Evolutionary conservation across 208 protist genomes (phyloP).

Genomic region (Vickermania ingenoplastis): DNA sequence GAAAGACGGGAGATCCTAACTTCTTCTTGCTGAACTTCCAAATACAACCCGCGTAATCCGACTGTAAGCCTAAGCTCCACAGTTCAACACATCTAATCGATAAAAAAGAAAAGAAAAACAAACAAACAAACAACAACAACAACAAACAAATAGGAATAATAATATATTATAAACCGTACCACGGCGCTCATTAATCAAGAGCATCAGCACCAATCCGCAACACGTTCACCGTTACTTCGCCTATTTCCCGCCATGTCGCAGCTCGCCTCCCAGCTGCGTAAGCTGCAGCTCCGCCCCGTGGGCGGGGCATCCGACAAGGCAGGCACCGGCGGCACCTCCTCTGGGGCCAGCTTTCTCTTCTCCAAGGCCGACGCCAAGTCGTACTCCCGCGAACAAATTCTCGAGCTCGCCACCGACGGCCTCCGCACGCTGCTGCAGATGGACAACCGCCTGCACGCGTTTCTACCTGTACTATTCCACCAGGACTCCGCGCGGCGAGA

Average conservation of each 20-base stretch:
- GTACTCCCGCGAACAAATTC: constrained; percentile 81
- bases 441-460: constrained; percentile 78
- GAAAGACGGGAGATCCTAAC: too few species aligned
- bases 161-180: constrained; percentile 1
- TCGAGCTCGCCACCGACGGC: constrained; percentile 63
- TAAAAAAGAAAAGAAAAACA: constrained; percentile 7
- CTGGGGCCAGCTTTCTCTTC: constrained; percentile 71
- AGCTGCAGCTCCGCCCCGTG: constrained; percentile 59
- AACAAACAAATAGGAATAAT: not conserved
- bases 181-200: not conserved
- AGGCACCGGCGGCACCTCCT: not conserved
- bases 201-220: too few species aligned
- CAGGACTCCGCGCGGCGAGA: constrained; percentile 45
- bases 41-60: too few species aligned
- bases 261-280: constrained; percentile 70
- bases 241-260: too few species aligned
- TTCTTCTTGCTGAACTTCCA: too few species aligned
- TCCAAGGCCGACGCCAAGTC: constrained; percentile 47
- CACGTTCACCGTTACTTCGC: too few species aligned
- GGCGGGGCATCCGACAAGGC: constrained; percentile 25
- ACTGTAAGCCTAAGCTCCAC: too few species aligned
- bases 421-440: constrained; percentile 61
- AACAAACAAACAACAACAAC: constrained; percentile 1
- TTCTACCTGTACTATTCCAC: constrained; percentile 61
- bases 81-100: too few species aligned